phyloP scores from a whole-genome alignment of 2,329 filamentous ascomycete genomes.

The Dactylellina parvicollis region DNA sequence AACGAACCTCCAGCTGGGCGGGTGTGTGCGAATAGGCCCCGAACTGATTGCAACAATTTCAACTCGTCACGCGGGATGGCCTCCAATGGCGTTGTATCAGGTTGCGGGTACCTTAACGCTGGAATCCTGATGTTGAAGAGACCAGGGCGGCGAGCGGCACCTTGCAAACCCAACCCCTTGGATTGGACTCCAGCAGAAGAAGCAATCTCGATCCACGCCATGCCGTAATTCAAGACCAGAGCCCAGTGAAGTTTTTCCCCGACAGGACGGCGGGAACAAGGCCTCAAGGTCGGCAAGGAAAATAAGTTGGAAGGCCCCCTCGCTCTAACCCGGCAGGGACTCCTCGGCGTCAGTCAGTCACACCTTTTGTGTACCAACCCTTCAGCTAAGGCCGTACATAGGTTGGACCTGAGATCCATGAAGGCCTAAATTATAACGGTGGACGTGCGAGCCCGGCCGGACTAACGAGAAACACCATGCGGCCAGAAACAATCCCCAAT shows the following conservation, averaged over 20 bases:
- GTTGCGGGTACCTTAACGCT: constrained; percentile 35
- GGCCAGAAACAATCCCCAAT: constrained; percentile 33
- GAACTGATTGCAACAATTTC: constrained; percentile 41
- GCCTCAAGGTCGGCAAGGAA: neutral
- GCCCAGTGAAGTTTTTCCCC: neutral
- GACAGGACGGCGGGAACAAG: constrained; percentile 9
- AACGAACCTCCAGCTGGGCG: constrained; percentile 1
- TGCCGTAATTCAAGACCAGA: constrained; percentile 23
- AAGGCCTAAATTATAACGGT: constrained; percentile 20
- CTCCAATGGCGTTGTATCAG: constrained; percentile 27
- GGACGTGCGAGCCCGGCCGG: neutral
- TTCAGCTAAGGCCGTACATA: constrained; percentile 9
- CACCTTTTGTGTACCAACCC: constrained; percentile 4
- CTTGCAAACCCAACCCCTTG: constrained; percentile 43
- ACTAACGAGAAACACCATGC: neutral
- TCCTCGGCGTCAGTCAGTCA: constrained; percentile 18
- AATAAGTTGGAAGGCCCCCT: constrained; percentile 7
- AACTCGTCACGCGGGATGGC: constrained; percentile 40
- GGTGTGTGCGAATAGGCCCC: neutral
- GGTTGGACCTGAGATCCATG: constrained; percentile 11
- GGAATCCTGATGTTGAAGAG: constrained; percentile 12
- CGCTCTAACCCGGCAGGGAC: constrained; percentile 26
- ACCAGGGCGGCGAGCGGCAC: constrained; percentile 11
- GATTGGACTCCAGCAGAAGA: constrained; percentile 16
- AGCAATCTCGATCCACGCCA: constrained; percentile 37